These are phyloP conservation scores for Pleurotus giganteus DNA, from an alignment of 768 basidiomycete genomes.

Conservation along the genomic window DNA sequence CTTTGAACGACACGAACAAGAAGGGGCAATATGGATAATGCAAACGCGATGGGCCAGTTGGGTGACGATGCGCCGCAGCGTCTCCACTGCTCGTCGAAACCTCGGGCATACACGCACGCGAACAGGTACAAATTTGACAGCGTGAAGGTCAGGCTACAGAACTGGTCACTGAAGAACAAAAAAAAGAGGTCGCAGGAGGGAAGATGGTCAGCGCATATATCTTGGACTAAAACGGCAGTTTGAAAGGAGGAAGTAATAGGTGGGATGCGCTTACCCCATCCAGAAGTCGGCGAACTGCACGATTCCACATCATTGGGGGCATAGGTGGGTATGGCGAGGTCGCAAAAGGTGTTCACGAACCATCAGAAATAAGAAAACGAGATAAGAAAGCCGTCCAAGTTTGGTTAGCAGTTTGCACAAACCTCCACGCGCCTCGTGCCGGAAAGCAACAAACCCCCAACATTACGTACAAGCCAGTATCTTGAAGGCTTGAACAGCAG, in stretches of 20 bases:
- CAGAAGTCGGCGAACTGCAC: slow-evolving; percentile 82
- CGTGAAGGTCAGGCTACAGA: slow-evolving; percentile 77
- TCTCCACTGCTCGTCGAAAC: slow-evolving; percentile 48
- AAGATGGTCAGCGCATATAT: neutral
- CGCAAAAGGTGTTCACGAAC: neutral
- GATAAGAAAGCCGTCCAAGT: neutral
- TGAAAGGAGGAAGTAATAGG: slow-evolving; percentile 1
- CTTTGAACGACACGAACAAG: slow-evolving; percentile 82
- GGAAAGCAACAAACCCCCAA: slow-evolving; percentile 62
- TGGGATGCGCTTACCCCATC: slow-evolving; percentile 59
- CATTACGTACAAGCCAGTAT: slow-evolving; percentile 75
- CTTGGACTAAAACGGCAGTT: neutral
- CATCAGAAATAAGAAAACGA: neutral
- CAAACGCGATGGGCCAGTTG: slow-evolving; percentile 63
- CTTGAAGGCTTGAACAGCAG: slow-evolving; percentile 61
- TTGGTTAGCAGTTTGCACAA: slow-evolving; percentile 17
- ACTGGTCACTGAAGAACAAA: slow-evolving; percentile 58
- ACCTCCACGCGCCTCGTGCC: slow-evolving; percentile 79
- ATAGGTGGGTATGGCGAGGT: neutral
- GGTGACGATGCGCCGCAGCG: slow-evolving; percentile 42
- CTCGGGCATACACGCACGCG: slow-evolving; percentile 65
- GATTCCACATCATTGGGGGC: slow-evolving; percentile 11
- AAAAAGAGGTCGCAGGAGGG: neutral
- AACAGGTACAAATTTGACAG: slow-evolving; percentile 73
- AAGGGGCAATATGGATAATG: slow-evolving; percentile 65